Base-by-base conservation (phyloP, 1,284 basidiomycete species). In the Cystobasidium sp. region DNA sequence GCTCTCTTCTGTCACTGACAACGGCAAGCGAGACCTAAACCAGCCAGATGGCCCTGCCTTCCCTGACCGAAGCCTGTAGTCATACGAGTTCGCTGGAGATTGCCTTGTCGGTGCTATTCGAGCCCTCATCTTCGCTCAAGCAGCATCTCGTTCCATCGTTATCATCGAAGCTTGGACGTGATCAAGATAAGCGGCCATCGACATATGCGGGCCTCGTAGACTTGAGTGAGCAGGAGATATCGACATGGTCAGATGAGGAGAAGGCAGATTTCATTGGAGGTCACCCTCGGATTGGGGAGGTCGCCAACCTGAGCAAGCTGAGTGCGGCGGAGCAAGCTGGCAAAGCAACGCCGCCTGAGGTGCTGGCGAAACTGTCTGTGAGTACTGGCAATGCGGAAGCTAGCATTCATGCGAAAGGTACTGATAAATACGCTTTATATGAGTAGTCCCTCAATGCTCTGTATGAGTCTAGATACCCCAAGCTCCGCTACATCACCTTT, bases 201-300 rank as follows among this genome's bases (percentile, higher is more conserved):
- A 78, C 87, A 6, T 92, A 92, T 81, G 67, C 82, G 16, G 82
- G 85, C 12, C 83, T 95, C 73, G 86, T 95, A 78, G 86, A 90
- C 79, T 78, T 84, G 9, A 87, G 90, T 3, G 83, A 89, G 68
- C 65, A 78, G 0, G 83, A 87, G 65, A 86, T 92, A 39, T 78
- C 79, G 7, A 79, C 77, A 46, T 94, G 92, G 91, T 83, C 85
- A 52, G 78, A 83, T 58, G 82, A 84, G 12, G 84, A 87, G 12
- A 88, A 88, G 80, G 89, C 89, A 0, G 83, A 84, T 69, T 94
- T 97, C 80, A 85, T 95, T 75, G 86, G 85, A 1, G 92, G 89
- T 1, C 94, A 96, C 83, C 94, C 94, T 52, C 86, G 93, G 76
- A 95, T 96, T 64, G 93, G 94, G 37, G 92, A 92, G 82, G 87